Conservation (phyloP, 306 rosid genomes). For the Pyrus bretschneideri region DNA sequence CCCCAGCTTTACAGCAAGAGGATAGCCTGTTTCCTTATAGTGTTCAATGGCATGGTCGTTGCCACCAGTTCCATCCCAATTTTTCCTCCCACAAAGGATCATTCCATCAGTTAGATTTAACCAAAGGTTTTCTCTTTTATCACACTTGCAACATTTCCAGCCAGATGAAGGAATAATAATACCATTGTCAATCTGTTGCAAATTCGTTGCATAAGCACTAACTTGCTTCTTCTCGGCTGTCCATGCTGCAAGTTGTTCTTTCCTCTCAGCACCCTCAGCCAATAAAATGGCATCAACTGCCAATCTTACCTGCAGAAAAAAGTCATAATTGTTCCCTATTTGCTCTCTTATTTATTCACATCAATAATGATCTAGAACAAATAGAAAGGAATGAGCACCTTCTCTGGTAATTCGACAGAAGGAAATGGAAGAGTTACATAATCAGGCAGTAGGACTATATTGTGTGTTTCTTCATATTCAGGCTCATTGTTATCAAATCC, state of each 20-base stretch:
- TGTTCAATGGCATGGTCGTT: conserved; percentile 88
- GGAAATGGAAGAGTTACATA: conserved; percentile 84
- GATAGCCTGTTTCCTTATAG: conserved; percentile 69
- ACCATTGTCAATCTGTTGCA: conserved; percentile 79
- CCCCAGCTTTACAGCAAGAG: conserved; percentile 96
- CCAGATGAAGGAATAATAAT: conserved; percentile 76
- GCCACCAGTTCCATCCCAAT: conserved; percentile 96
- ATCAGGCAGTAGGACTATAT: conserved; percentile 65
- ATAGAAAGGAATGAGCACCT: conserved; percentile 36
- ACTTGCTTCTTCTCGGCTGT: conserved; percentile 63
- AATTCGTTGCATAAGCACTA: conserved; percentile 59
- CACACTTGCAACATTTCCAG: conserved; percentile 90
- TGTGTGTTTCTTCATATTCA: conserved; percentile 65
- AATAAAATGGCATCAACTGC: conserved; percentile 76
- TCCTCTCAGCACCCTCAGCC: conserved; percentile 82
- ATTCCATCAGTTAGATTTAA: conserved; percentile 82
- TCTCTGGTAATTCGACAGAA: conserved; percentile 94
- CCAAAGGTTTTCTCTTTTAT: conserved; percentile 89
- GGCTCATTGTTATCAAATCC: conserved; percentile 82
- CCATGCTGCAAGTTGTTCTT: conserved; percentile 93
- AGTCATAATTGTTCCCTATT: conserved; percentile 5
- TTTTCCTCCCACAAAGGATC: conserved; percentile 89
- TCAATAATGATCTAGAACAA: not conserved
- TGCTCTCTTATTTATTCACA: not conserved
- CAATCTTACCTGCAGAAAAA: conserved; percentile 66